Conservation (phyloP, 2,329 filamentous ascomycete species). For the Diaporthe destruens region DNA sequence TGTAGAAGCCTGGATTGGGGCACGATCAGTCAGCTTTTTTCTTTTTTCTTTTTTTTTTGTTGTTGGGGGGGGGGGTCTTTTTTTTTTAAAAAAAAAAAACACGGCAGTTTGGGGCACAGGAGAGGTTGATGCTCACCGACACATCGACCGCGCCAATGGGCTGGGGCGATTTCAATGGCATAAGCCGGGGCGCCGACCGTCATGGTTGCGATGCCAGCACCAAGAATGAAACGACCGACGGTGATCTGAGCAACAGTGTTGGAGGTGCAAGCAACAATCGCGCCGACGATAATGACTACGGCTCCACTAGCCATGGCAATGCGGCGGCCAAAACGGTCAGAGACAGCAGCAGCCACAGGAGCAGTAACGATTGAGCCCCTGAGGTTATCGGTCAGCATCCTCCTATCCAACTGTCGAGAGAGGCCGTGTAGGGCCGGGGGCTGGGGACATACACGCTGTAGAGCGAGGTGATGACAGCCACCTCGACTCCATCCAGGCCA, state of each 20-base stretch:
- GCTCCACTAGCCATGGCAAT: conserved; percentile 60
- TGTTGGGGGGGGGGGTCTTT: no score
- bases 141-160: conserved; percentile 64
- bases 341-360: conserved; percentile 58
- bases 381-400: background rate
- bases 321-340: conserved; percentile 59
- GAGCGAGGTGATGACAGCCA: conserved; percentile 60
- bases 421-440: background rate
- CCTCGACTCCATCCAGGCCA: conserved; percentile 53
- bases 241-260: conserved; percentile 56
- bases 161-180: conserved; percentile 60
- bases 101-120: background rate
- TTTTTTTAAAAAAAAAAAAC: no score
- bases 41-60: no score
- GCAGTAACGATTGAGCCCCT: conserved; percentile 58
- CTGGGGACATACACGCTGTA: conserved; percentile 59
- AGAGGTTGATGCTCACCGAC: conserved; percentile 50
- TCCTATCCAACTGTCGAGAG: background rate
- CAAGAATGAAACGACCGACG: conserved; percentile 61
- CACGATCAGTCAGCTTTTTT: background rate
- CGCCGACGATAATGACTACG: conserved; percentile 59
- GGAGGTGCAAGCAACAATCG: conserved; percentile 57
- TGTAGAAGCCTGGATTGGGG: conserved; percentile 57
- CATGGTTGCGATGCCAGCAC: conserved; percentile 61
- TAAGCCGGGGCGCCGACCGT: conserved; percentile 63